Conservation (phyloP, 768 basidiomycete species). For the Candolleomyces efflorescens region DNA sequence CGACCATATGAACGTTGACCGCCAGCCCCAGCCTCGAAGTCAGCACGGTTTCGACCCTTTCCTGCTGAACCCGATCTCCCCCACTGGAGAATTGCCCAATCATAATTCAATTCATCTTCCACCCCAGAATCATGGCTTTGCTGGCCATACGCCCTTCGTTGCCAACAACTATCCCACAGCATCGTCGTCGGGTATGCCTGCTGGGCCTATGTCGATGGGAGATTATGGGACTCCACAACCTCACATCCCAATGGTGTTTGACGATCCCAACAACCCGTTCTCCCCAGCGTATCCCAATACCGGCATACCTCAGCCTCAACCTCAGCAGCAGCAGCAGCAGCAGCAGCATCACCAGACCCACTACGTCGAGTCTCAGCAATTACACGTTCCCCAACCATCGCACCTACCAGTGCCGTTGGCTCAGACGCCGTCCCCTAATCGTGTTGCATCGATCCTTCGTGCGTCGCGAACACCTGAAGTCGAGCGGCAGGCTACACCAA, state of each 20-base stretch:
- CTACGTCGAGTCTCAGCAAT: neutral
- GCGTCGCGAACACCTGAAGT: conserved; percentile 2
- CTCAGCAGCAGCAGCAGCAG: neutral
- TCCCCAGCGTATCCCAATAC: neutral
- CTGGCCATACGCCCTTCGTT: neutral
- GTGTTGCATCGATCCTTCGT: neutral
- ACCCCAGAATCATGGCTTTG: neutral
- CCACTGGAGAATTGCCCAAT: neutral
- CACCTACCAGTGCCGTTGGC: no score
- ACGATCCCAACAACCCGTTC: neutral
- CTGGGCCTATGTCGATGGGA: neutral
- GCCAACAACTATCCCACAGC: neutral
- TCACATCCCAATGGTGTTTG: neutral
- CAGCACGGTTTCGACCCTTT: conserved; percentile 45
- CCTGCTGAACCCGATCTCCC: conserved; percentile 49
- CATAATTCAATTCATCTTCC: neutral
- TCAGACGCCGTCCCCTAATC: neutral
- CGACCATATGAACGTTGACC: conserved; percentile 30
- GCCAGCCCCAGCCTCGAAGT: conserved; percentile 19
- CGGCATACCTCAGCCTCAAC: neutral
- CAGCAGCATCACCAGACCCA: neutral
- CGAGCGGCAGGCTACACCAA: neutral
- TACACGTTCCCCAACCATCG: conserved; percentile 4
- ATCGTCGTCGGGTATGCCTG: neutral
- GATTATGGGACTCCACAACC: no score